Base-by-base conservation (phyloP, 1,284 basidiomycete genomes). In the Singerocomus rubriflavus region DNA sequence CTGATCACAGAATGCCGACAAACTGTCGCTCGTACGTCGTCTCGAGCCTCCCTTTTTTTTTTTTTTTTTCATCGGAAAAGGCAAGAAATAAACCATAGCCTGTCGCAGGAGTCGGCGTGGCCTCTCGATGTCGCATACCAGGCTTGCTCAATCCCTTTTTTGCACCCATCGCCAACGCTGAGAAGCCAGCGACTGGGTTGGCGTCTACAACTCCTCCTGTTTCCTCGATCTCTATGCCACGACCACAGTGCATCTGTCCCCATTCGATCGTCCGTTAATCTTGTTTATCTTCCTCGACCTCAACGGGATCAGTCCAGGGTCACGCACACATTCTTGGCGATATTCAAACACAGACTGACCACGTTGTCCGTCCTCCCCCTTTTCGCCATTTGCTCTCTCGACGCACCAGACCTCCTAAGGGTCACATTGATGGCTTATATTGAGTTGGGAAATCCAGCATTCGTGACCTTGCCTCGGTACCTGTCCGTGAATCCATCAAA, bases 341-440 rank as follows among this genome's bases (percentile, higher is more conserved):
- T 42, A 46, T 52, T 38, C 42, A 48, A 58, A 41, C 43, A 31
- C 6, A 50, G 45, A 51, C 38, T 53, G 37, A 46, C 39, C 56
- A 26, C 61, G 58, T 63, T 60, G 45, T 34, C 46, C 36, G 41
- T n/a, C 29, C 35, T 25, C 37, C 46, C 42, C 21, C 34, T 45
- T 16, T 31, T 43, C 36, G 31, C 26, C 30, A 34, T 14, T 14
- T 12, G 13, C 21, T 44, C 25, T 34, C 39, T 12, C 29, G 14
- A 30, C 12, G 14, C 6, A 31, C 29, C 14, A 26, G 25, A 29
- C 31, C 16, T 30, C 33, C 16, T 45, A 49, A 58, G 51, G 49
- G 46, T 44, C 44, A 40, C 13, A 16, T 3, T 36, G 45, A 41
- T 41, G 35, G 17, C 11, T 29, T 9, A 31, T 44, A 40, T 39